Percentiles rank a stretch among this genome's conserved stretches.
Conservation (phyloP, 768 basidiomycete genomes). For the Hypholoma fasciculare region DNA sequence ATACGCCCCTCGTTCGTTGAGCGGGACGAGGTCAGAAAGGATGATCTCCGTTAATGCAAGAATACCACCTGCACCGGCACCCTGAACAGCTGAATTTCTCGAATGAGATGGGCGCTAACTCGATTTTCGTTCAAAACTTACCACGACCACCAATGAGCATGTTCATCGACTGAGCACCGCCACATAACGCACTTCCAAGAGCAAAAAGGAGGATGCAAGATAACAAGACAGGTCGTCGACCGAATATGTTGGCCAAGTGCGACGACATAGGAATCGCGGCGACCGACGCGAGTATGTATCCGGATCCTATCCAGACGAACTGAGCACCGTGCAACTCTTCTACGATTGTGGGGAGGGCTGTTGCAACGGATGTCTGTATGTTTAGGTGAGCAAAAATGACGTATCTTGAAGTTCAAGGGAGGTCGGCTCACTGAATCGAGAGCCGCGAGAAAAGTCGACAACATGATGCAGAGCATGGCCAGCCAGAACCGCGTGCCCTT, state of each 20-base stretch:
- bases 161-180: slow-evolving; percentile 39
- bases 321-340: slow-evolving; percentile 32
- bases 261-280: slow-evolving; percentile 40
- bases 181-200: slow-evolving; percentile 44
- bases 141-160: slow-evolving; percentile 43
- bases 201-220: slow-evolving; percentile 36
- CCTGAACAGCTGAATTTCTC: slow-evolving; percentile 33
- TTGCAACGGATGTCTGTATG: slow-evolving; percentile 10
- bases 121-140: slow-evolving; percentile 2
- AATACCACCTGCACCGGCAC: slow-evolving; percentile 38
- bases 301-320: slow-evolving; percentile 45
- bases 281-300: slow-evolving; percentile 41
- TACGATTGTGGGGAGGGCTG: slow-evolving; percentile 26
- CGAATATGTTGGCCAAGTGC: slow-evolving; percentile 31
- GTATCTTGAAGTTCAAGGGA: background rate
- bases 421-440: no score
- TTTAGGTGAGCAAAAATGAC: background rate
- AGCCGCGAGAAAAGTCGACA: no score
- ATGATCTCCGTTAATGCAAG: slow-evolving; percentile 38
- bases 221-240: slow-evolving; percentile 35
- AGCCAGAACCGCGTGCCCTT: no score
- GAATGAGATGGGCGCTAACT: background rate
- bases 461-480: no score
- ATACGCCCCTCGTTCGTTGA: slow-evolving; percentile 43
- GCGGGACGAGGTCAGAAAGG: slow-evolving; percentile 43